Base-by-base conservation (phyloP, 192 early-diverging fungal genomes). In the Umbelopsis ramanniana region DNA sequence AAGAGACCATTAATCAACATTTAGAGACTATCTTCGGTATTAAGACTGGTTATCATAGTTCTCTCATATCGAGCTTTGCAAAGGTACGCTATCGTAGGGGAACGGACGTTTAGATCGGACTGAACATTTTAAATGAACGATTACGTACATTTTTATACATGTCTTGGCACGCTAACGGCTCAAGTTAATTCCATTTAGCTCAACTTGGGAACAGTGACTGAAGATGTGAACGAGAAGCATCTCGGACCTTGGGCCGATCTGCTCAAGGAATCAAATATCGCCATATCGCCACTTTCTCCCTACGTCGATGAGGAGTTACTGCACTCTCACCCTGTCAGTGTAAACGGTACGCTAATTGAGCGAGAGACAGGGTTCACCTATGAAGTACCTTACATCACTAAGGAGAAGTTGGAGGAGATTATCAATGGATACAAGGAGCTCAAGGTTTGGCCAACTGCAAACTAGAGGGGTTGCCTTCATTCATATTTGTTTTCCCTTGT, bases 261-360 rank as follows among this genome's bases (percentile, higher is more conserved):
- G 23, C 84, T 96, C 74, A 88, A 90, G 29, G 79, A 78, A n/a
- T 82, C 85, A 46, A 85, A 84, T 6, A 89, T 96, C 37, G 81
- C 80, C 37, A 91, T 90, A 70, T 96, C 96, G 22, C 94, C 96
- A 17, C 77, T 98, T 60, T 95, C 94, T 29, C 97, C 97, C 14
- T 98, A 96, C 75, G 70, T 98, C 33, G 97, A 98, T 79, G 88
- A 94, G 70, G 97, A 98, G 81, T 83, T 97, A 29, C 86, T 96
- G 23, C 90, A 90, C 60, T 94, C 95, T 81, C 93, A 95, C 68
- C 88, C 94, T 3, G 70, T 97, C 19, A 91, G 87, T 33, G 77
- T 96, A n/a, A 90, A 97, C 72, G 96, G 96, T 15, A 85, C 87
- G 19, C 89, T 89, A 79, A 97, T 98, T 75, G 87, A 87, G 33